Base-by-base conservation (phyloP, 768 basidiomycete species). In the Mycena floridula region DNA sequence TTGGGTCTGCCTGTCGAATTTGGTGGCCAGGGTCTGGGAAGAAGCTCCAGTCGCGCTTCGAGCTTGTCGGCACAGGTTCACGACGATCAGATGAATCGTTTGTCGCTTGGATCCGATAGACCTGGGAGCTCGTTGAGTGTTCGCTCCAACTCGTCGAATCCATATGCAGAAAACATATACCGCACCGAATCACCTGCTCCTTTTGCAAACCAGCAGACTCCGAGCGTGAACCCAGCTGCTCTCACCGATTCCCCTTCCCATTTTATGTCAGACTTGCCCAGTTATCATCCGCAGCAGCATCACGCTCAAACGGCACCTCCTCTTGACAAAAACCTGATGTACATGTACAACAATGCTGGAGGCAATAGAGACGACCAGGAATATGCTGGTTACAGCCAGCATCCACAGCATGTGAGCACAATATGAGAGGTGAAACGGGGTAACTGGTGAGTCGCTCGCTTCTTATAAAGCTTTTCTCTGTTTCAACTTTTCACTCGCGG, bases 121-220 rank as follows among this genome's bases (percentile, higher is more conserved):
- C 48, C 25, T 20, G 47, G 32, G 32, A 35, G 42, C 45, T 40
- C 41, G 23, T 43, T 43, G 38, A 45, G 44, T 37, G 38, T 44
- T 25, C 44, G 42, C 41, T 5, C 45, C 44, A 18, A 45, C 42
- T 44, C 50, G 21, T n/a, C 42, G 32, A 52, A 51, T 41, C 40
- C 54, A 37, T 63, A 58, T 46, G 56, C 54, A 13, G 62, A 59
- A 2, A 59, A 60, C 8, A 56, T 66, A 53, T 71, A 66, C 54
- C 60, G 74, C 25, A 69, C 66, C 15, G 70, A 69, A 2, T 69
- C 67, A 32, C 70, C 69, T 37, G 60, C 61, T 32, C 61, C 69
- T 45, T 69, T 71, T 30, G 41, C 45, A 23, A 26, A 27, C 23
- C 25, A 35, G 25, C 36, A 37, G 9, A 44, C 28, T 13, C 35